Evolutionary conservation across 2,329 filamentous ascomycete genomes (phyloP), one percentile per base, ranked within the genome.

Genomic region (Alternaria alternata): DNA sequence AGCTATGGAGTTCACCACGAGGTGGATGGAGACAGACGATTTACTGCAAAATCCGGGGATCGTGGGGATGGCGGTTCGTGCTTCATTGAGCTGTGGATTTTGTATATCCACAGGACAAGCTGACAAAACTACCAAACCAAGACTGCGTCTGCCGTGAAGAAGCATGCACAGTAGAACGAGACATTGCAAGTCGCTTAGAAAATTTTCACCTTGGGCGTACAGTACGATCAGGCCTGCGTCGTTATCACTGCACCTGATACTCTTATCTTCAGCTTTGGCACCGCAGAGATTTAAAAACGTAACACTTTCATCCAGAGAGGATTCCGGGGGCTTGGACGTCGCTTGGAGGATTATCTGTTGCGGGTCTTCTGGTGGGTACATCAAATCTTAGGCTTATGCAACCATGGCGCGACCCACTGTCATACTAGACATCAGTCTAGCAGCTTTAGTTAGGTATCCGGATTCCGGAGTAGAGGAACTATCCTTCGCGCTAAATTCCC

Each of bases 371-470:
- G 22, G 59, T 60, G 60, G 57, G 32, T 51, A 39, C 42, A 26
- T 28, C 41, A 61, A 44, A 44, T 39, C 30, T 32, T 43, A 34
- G 34, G 51, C 22, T 38, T 38, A 39, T 49, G 43, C 24, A 39
- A 26, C 24, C 32, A 54, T 47, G 54, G 57, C 44, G 41, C 46
- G 57, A 44, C 51, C 57, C 57, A 59, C 52, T n/a, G 36, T 49
- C 51, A 2, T 44, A 47, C n/a, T 14, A 56, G 11, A 56, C 44
- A 28, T 51, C 44, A 46, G n/a, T 32, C 41, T 44, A 53, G 18
- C 48, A 30, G 20, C 18, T 24, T 48, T 38, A 24, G 36, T 41
- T 30, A 28, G 28, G 32, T n/a, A 26, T 20, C 18, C 30, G 30
- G 5, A 36, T 48, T 24, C 11, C 20, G 5, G 30, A 48, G 30